Evolutionary conservation across 495 filamentous ascomycete species (phyloP).

Genomic region (Bryoglossum gracile): DNA sequence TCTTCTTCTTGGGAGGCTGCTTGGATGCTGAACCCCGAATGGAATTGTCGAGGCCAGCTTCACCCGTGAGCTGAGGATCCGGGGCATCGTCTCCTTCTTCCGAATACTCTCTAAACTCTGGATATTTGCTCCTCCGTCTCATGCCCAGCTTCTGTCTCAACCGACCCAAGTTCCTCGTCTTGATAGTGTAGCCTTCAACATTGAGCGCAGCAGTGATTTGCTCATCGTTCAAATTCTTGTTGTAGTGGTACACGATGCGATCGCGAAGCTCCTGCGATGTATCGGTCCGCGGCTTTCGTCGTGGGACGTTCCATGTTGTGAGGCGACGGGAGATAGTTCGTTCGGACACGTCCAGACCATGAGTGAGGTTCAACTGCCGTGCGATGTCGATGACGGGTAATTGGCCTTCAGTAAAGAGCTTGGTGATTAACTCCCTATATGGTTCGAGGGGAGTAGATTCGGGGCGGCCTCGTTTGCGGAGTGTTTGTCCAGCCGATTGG

Average conservation of each 20-base stretch:
- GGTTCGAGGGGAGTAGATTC: slow-evolving; percentile 18
- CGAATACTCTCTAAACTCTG: slow-evolving; percentile 21
- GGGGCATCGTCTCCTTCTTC: slow-evolving; percentile 15
- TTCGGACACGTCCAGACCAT: slow-evolving; percentile 21
- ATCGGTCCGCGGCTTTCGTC: slow-evolving; percentile 16
- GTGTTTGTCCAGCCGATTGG: no score
- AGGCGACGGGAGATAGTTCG: slow-evolving; percentile 22
- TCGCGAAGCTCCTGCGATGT: slow-evolving; percentile 14
- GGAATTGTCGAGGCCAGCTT: slow-evolving; percentile 1
- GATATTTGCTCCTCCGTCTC: slow-evolving; percentile 20
- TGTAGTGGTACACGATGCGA: slow-evolving; percentile 18
- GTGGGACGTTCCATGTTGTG: slow-evolving; percentile 21
- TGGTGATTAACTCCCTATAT: slow-evolving; percentile 20
- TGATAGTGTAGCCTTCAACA: slow-evolving; percentile 21
- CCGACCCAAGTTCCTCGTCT: slow-evolving; percentile 11
- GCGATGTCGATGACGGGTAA: slow-evolving; percentile 22
- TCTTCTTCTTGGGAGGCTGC: slow-evolving; percentile 1
- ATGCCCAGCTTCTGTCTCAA: slow-evolving; percentile 24
- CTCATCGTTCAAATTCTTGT: slow-evolving; percentile 24
- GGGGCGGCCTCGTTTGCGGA: slow-evolving; percentile 18
- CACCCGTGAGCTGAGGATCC: slow-evolving; percentile 5
- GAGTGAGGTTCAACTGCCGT: slow-evolving; percentile 16
- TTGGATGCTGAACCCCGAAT: background rate
- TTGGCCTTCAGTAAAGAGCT: slow-evolving; percentile 18
- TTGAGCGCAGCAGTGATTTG: slow-evolving; percentile 15